Base-by-base conservation (phyloP, 495 filamentous ascomycete genomes). In the Delitschia confertaspora region DNA sequence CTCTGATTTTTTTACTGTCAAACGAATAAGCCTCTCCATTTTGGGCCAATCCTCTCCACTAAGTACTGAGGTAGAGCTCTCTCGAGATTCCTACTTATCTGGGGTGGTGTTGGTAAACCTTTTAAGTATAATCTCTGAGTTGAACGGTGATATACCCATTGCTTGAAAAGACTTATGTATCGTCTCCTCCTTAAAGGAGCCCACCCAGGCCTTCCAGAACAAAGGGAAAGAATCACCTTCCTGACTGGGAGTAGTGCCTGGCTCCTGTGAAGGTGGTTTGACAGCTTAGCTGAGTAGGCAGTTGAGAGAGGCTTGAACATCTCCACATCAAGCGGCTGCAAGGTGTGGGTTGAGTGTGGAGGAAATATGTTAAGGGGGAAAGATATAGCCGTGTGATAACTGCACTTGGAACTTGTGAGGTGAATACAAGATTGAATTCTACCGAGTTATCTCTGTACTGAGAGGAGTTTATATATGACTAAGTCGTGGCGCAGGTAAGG, bases 311-410 rank as follows among this genome's bases (percentile, higher is more conserved):
- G n/a, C n/a, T n/a, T n/a, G n/a, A n/a, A n/a, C n/a, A n/a, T n/a
- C 14, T 33, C 33, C n/a, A 51, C 26, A 43, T 57, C 39, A 21
- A 57, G 44, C 9, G 45, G 45, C 38, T 57, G 41, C 5, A 57
- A 31, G 6, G 18, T 41, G 32, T 58, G 46, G 22, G 47, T 58
- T 30, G 32, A 44, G 40, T 59, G 48, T 16, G 39, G 42, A 18
- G 48, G 43, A 32, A 31, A 34, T n/a, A 45, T 34, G 25, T 23
- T 23, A 2, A 54, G 5, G 13, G 50, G 30, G 33, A 59, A 53
- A 42, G 3, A n/a, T n/a, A n/a, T n/a, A n/a, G n/a, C n/a, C n/a
- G n/a, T n/a, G n/a, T n/a, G n/a, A n/a, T n/a, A n/a, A n/a, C n/a
- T n/a, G n/a, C n/a, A n/a, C n/a, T n/a, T n/a, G n/a, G n/a, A n/a